These are phyloP conservation scores for Entrophospora sp. DNA, from an alignment of 192 early-diverging fungal species.

Conservation along the genomic window DNA sequence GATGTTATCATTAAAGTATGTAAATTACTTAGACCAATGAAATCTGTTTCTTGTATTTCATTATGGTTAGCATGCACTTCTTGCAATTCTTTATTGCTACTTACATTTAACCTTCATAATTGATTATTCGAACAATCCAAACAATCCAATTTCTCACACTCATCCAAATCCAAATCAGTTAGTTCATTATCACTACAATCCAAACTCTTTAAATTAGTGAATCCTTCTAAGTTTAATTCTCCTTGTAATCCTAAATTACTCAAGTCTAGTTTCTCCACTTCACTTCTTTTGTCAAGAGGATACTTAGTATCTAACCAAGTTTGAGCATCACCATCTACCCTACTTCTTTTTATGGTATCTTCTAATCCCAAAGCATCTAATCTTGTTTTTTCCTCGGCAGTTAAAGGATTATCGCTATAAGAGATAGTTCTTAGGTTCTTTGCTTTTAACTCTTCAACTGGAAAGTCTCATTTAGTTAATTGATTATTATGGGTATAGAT, in stretches of 20 bases:
- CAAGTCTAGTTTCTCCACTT: background rate
- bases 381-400: background rate
- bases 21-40: background rate
- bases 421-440: background rate
- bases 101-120: no score
- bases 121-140: background rate
- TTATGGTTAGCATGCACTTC: no score
- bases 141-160: background rate
- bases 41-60: background rate
- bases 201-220: background rate
- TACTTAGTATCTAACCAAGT: background rate
- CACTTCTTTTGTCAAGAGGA: background rate
- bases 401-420: background rate
- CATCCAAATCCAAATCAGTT: background rate
- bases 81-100: no score
- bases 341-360: background rate
- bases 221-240: background rate
- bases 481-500: background rate
- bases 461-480: background rate
- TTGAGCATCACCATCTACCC: background rate
- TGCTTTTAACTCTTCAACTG: background rate
- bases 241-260: background rate
- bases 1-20: background rate
- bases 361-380: background rate
- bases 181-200: background rate